Evolutionary conservation across 371 early-diverging fungal species (phyloP), one percentile per base, ranked within the genome.

Genomic region (Gilbertella persicaria): DNA sequence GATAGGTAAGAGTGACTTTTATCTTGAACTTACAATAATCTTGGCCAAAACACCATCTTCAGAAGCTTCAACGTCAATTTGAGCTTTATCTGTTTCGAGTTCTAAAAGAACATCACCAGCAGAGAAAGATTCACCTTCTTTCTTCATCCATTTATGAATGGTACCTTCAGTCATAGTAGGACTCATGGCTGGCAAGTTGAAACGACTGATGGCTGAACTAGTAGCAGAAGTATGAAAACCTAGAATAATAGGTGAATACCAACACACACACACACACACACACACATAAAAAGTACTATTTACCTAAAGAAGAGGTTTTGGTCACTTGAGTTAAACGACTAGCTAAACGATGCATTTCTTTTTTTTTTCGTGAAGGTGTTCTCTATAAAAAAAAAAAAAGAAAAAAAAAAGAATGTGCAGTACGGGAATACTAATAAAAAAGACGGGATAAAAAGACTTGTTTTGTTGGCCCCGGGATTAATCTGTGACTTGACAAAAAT

Each of bases 131-230:
- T 97, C 95, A 25, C 97, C 90, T 75, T 90, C 87, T 62, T 91
- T 84, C 68, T 92, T 92, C 64, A 84, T 84, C 97, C 97, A 97
- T 54, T 78, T 62, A 20, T 90, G 90, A 64, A 97, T 84, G 50
- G 92, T 94, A 62, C 96, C 96, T 75, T 93, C 90, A 4, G 95
- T 94, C 97, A 97, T 97, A 43, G 97, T 97, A n/a, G 97, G 97
- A 43, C 93, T 93, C 72, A 97, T 80, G 38, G 97, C 95, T 19
- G 97, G 97, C 89, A 97, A 91, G 57, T 79, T 83, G 72, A 97
- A 83, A 45, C 87, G 67, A 12, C 79, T 83, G 73, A 78, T 80
- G 44, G 82, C 88, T 43, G 74, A 61, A 41, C 75, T 67, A 6
- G 65, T 50, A 3, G 75, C 79, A 36, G 86, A 77, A 17, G 82